phyloP scores from a whole-genome alignment of 106 monocot species.

The Phalaenopsis aphrodite region DNA sequence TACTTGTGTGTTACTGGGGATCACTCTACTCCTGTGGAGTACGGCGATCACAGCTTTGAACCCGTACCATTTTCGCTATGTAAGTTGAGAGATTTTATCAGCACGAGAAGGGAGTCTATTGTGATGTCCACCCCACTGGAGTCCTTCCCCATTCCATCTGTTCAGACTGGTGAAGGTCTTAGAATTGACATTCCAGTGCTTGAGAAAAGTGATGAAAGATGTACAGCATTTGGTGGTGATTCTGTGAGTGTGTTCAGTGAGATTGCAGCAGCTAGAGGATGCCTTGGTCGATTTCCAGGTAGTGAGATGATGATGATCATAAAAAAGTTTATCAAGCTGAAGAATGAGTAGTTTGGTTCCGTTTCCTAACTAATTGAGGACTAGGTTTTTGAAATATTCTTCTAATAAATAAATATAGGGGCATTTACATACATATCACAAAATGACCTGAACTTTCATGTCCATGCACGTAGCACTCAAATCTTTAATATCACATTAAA shows the following conservation, averaged over 20 bases:
- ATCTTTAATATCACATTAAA: no score
- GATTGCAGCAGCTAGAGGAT: constrained; percentile 73
- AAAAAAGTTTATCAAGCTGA: constrained; percentile 82
- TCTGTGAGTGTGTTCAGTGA: constrained; percentile 64
- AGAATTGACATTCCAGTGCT: constrained; percentile 11
- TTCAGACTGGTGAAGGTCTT: constrained; percentile 51
- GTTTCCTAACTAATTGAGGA: no score
- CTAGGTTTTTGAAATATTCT: no score
- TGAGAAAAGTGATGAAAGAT: background rate
- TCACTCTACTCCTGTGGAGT: constrained; percentile 93
- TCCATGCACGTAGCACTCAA: no score
- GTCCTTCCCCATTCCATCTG: constrained; percentile 65
- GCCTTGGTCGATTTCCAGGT: constrained; percentile 86
- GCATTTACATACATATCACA: no score
- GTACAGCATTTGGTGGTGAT: constrained; percentile 50
- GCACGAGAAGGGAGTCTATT: constrained; percentile 43
- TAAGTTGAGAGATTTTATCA: constrained; percentile 51
- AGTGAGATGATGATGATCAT: constrained; percentile 98
- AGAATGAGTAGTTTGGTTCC: constrained; percentile 50
- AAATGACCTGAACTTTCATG: no score
- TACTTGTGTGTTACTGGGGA: constrained; percentile 85
- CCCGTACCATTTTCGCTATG: constrained; percentile 85
- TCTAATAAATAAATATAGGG: no score
- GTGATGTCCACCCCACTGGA: constrained; percentile 46
- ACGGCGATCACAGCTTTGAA: constrained; percentile 95